These are phyloP conservation scores for Scutellaria minor DNA, from an alignment of 257 asterid genomes.

Conservation along the genomic window DNA sequence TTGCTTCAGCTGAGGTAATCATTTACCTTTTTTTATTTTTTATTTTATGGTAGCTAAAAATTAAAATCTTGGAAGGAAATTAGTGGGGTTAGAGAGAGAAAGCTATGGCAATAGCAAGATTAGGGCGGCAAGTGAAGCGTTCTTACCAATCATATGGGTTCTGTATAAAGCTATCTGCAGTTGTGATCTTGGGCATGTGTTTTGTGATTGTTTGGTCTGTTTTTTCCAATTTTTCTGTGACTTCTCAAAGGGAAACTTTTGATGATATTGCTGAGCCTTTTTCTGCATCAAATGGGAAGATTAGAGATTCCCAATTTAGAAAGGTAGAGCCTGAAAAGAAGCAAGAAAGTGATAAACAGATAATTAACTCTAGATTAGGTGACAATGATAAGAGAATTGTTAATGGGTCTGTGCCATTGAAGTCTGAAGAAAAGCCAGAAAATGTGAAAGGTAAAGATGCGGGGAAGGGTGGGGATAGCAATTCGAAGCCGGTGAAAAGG, in stretches of 20 bases:
- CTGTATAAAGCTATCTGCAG: conserved; percentile 67
- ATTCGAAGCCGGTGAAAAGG: conserved; percentile 39
- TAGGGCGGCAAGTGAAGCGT: conserved; percentile 86
- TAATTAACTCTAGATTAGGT: conserved; percentile 42
- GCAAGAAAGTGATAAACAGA: conserved; percentile 38
- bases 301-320: conserved; percentile 36
- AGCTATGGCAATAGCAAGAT: conserved; percentile 73
- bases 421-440: conserved; percentile 48
- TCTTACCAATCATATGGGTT: conserved; percentile 81
- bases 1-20: conserved; percentile 30
- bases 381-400: conserved; percentile 48
- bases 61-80: conserved; percentile 26
- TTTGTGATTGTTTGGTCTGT: conserved; percentile 82
- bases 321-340: conserved; percentile 46
- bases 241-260: conserved; percentile 78
- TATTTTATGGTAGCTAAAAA: conserved; percentile 22
- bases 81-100: conserved; percentile 33
- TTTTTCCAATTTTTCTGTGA: conserved; percentile 75
- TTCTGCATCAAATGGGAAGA: conserved; percentile 51
- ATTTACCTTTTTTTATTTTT: conserved; percentile 2
- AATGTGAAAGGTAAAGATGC: conserved; percentile 34
- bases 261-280: conserved; percentile 82
- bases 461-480: conserved; percentile 37
- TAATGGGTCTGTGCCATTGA: conserved; percentile 53
- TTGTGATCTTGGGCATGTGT: conserved; percentile 78